These are phyloP conservation scores for Pleurotus pulmonarius DNA, from an alignment of 768 basidiomycete species.

Conservation along the genomic window DNA sequence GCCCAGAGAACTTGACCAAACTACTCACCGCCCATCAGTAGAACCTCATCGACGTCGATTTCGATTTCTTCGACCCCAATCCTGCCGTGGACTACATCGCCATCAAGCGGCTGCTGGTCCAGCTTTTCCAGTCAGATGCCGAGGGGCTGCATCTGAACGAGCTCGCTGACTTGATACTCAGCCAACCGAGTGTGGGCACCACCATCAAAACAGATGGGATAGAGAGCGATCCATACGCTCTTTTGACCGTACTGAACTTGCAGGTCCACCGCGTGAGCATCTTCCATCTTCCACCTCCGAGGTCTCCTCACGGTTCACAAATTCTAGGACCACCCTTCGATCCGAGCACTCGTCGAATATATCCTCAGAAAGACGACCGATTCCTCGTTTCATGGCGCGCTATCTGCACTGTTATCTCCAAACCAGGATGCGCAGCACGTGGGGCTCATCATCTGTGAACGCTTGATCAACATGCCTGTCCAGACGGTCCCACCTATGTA, in stretches of 20 bases:
- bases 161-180: slow-evolving; percentile 75
- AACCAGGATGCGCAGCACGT: slow-evolving; percentile 45
- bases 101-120: slow-evolving; percentile 65
- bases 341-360: slow-evolving; percentile 71
- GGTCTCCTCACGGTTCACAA: neutral
- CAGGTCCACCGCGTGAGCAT: slow-evolving; percentile 54
- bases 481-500: slow-evolving; percentile 93
- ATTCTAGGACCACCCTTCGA: slow-evolving; percentile 63
- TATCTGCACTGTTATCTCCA: slow-evolving; percentile 44
- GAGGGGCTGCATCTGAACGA: slow-evolving; percentile 66
- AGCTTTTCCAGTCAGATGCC: slow-evolving; percentile 75
- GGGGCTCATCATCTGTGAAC: slow-evolving; percentile 82
- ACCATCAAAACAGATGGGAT: slow-evolving; percentile 90
- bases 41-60: slow-evolving; percentile 80
- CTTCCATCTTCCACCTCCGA: neutral
- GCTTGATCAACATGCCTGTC: slow-evolving; percentile 93
- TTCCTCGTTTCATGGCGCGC: slow-evolving; percentile 44
- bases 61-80: slow-evolving; percentile 91
- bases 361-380: slow-evolving; percentile 57
- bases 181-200: slow-evolving; percentile 74
- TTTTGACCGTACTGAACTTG: slow-evolving; percentile 83
- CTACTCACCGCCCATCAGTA: slow-evolving; percentile 26
- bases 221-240: slow-evolving; percentile 88
- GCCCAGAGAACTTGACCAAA: neutral
- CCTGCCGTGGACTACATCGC: slow-evolving; percentile 83